These are phyloP conservation scores for Ophiostoma sp. DNA, from an alignment of 2,329 filamentous ascomycete species.

Conservation along the genomic window DNA sequence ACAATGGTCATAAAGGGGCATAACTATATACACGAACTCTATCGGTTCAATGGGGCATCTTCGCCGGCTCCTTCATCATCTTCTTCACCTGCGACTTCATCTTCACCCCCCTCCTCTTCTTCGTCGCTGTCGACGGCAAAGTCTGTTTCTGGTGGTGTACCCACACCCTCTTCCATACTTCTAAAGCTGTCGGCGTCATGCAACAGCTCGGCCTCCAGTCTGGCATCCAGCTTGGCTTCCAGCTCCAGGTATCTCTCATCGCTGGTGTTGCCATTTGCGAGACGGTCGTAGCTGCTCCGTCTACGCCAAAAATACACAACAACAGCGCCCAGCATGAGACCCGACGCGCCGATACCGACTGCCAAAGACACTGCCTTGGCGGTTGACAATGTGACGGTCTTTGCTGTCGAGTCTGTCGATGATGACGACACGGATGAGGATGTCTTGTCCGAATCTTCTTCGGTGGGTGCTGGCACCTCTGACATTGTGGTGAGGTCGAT, in stretches of 20 bases:
- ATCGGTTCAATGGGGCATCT: constrained; percentile 8
- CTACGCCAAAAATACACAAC: background rate
- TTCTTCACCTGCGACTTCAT: background rate
- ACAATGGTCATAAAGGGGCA: background rate
- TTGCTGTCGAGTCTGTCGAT: background rate
- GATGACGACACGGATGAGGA: background rate
- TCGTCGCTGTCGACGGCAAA: constrained; percentile 14
- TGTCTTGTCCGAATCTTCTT: background rate
- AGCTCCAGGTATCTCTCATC: constrained; percentile 9
- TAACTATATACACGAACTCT: background rate
- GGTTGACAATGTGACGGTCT: background rate
- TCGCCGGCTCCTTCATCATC: background rate
- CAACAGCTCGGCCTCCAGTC: background rate
- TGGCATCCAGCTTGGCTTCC: constrained; percentile 11
- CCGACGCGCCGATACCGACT: background rate
- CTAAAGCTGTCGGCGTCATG: background rate
- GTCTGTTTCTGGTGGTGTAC: background rate
- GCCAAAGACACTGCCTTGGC: background rate
- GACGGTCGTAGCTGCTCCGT: background rate
- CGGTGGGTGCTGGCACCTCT: background rate
- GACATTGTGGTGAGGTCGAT: background rate
- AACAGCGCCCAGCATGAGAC: background rate
- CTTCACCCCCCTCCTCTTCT: background rate
- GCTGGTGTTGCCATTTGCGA: background rate
- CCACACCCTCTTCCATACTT: background rate